These are phyloP conservation scores for Spizellomyces sp. DNA, from an alignment of 192 early-diverging fungal species.

Conservation along the genomic window DNA sequence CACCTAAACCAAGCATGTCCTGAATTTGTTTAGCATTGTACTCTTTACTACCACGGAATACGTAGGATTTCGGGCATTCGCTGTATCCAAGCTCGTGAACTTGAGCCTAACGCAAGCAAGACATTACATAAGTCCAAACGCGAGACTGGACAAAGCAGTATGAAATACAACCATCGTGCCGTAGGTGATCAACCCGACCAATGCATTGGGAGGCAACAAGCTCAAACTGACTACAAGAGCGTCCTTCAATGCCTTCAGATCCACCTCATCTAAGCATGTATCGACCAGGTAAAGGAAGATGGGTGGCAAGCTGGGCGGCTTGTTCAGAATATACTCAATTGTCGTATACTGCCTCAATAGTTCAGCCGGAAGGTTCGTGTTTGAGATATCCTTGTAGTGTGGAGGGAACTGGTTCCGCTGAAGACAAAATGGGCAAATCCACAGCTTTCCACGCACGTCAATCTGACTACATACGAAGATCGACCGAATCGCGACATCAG, in stretches of 20 bases:
- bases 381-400: constrained; percentile 95
- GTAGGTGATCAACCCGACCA: constrained; percentile 95
- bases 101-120: constrained; percentile 62
- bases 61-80: constrained; percentile 96
- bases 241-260: constrained; percentile 95
- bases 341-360: constrained; percentile 89
- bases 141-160: constrained; percentile 2
- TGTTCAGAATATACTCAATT: constrained; percentile 92
- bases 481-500: not conserved
- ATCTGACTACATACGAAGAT: constrained; percentile 72
- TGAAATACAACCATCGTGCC: constrained; percentile 85
- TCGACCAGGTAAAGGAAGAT: constrained; percentile 98
- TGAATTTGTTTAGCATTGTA: constrained; percentile 94
- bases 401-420: constrained; percentile 96
- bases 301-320: constrained; percentile 81
- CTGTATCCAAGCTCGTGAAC: constrained; percentile 95
- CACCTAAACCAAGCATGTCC: constrained; percentile 90
- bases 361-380: constrained; percentile 90
- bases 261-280: constrained; percentile 93
- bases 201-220: constrained; percentile 86
- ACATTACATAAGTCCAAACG: constrained; percentile 1
- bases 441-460: constrained; percentile 92
- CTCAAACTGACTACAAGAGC: constrained; percentile 87
- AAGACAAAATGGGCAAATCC: constrained; percentile 99
- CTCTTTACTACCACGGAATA: constrained; percentile 97